Evolutionary conservation across 2,329 filamentous ascomycete species (phyloP).

Genomic region (Fusarium pseudocircinatum): DNA sequence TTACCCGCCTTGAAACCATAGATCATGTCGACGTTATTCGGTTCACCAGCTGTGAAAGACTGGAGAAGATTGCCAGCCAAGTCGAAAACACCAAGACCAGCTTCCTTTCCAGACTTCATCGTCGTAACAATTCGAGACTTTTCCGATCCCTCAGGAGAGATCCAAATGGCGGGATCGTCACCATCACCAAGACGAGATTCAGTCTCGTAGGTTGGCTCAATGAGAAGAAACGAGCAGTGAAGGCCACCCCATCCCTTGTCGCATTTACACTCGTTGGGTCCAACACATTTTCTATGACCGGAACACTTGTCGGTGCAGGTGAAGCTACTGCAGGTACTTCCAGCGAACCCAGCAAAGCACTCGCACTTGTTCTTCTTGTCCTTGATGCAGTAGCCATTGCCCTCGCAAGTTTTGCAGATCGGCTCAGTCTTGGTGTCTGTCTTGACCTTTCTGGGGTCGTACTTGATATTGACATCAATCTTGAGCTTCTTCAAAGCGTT

Average conservation of each 20-base stretch:
- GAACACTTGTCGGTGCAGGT: conserved; percentile 55
- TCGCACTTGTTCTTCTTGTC: conserved; percentile 45
- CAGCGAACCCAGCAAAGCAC: conserved; percentile 57
- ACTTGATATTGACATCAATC: conserved; percentile 51
- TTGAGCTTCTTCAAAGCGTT: conserved; percentile 45
- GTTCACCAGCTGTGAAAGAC: conserved; percentile 55
- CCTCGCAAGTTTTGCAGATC: conserved; percentile 48
- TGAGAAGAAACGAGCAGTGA: conserved; percentile 56
- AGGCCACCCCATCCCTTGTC: conserved; percentile 55
- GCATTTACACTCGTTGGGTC: conserved; percentile 54
- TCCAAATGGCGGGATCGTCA: conserved; percentile 61
- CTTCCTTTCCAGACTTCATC: conserved; percentile 59
- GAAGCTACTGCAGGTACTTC: conserved; percentile 47
- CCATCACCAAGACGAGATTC: conserved; percentile 56
- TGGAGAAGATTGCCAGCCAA: conserved; percentile 59
- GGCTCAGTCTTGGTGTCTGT: conserved; percentile 38
- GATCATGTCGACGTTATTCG: conserved; percentile 65
- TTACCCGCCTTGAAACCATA: conserved; percentile 57
- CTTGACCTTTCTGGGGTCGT: conserved; percentile 47
- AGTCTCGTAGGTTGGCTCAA: conserved; percentile 54
- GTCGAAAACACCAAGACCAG: conserved; percentile 61
- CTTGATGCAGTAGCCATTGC: conserved; percentile 51
- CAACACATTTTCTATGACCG: conserved; percentile 53
- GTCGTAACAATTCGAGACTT: conserved; percentile 62
- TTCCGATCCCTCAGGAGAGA: conserved; percentile 52